phyloP scores from a whole-genome alignment of 345 rosid species.

The Litchi chinensis region DNA sequence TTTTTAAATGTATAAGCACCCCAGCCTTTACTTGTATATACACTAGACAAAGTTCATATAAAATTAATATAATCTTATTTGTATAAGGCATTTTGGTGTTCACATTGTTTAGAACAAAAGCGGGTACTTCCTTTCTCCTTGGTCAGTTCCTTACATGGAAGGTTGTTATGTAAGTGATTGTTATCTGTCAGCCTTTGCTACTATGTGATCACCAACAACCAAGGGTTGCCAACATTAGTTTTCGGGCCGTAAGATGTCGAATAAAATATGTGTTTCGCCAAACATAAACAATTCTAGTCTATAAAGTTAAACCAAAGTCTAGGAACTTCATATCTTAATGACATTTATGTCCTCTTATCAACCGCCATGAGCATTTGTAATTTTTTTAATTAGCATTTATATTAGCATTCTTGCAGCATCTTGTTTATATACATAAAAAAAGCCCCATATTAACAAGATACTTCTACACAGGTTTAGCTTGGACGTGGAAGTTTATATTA shows the following conservation, averaged over 20 bases:
- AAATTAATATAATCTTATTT: too few species aligned
- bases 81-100: constrained; percentile 99
- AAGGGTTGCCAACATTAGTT: constrained; percentile 2
- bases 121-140: constrained; percentile 49
- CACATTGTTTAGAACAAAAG: constrained; percentile 96
- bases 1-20: too few species aligned
- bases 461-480: too few species aligned
- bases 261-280: background rate
- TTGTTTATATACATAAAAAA: too few species aligned
- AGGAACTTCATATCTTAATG: background rate
- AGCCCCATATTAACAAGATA: too few species aligned
- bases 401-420: background rate
- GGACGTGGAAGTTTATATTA: too few species aligned
- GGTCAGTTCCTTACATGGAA: background rate
- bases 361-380: background rate
- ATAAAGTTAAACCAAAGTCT: background rate
- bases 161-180: background rate
- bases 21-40: too few species aligned
- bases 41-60: too few species aligned
- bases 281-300: background rate
- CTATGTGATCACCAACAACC: background rate
- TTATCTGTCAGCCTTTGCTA: background rate
- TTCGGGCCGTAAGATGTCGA: background rate
- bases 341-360: background rate
- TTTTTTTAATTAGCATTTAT: too few species aligned